A percentile compares a stretch with the other conserved stretches of the same genome.
These are phyloP conservation scores for Prosopis cineraria DNA, from an alignment of 306 rosid genomes.

Conservation along the genomic window DNA sequence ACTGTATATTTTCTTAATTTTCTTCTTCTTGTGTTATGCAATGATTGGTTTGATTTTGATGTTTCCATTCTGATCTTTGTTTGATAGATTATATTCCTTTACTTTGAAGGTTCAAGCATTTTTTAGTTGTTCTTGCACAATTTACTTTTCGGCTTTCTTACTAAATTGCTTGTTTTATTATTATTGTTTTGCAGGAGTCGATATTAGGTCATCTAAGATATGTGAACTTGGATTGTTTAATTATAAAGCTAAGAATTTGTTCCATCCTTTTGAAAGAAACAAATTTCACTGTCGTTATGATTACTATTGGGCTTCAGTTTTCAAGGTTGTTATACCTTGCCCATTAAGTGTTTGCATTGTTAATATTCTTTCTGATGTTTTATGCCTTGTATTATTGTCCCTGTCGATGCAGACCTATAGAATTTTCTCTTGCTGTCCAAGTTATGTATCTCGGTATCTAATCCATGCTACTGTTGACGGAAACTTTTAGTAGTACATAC, in stretches of 20 bases:
- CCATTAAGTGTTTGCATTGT: constrained; percentile 9
- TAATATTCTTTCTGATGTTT: constrained; percentile 10
- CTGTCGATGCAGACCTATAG: neutral
- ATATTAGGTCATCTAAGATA: constrained; percentile 85
- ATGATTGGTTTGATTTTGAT: constrained; percentile 21
- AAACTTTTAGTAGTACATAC: constrained; percentile 11
- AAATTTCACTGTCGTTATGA: constrained; percentile 83
- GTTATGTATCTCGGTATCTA: neutral
- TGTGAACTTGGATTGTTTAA: constrained; percentile 86
- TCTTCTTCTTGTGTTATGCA: neutral
- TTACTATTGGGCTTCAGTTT: constrained; percentile 93
- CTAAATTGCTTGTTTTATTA: constrained; percentile 20
- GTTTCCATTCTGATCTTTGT: constrained; percentile 10
- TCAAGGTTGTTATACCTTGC: constrained; percentile 59
- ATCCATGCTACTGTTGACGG: neutral
- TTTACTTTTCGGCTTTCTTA: neutral
- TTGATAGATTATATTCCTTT: constrained; percentile 16
- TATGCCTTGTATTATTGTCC: neutral
- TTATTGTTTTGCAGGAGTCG: constrained; percentile 68
- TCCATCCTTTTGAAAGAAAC: constrained; percentile 71
- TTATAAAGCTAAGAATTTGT: constrained; percentile 74
- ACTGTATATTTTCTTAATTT: neutral
- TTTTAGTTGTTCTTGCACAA: neutral
- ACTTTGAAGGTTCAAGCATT: neutral
- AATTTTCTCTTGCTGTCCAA: neutral